A percentile compares a stretch with the other conserved stretches of the same genome.
Conservation (phyloP, 1,284 basidiomycete genomes). For the Naganishia liquefaciens region DNA sequence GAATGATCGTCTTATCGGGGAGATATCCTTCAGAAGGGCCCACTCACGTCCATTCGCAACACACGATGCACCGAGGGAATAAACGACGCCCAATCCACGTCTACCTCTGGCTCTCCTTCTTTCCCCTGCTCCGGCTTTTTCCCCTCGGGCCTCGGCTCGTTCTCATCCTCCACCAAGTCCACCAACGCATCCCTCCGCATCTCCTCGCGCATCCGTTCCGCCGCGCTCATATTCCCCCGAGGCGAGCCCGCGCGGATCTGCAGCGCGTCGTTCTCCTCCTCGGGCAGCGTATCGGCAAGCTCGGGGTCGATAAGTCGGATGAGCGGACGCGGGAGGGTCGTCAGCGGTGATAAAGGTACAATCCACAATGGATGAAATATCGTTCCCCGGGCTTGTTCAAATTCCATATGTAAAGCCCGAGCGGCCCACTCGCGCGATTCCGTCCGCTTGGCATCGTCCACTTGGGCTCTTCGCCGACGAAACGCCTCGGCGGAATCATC, state of each 20-base stretch:
- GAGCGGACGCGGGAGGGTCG: constrained; percentile 45
- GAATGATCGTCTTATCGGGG: not conserved
- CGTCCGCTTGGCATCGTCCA: constrained; percentile 40
- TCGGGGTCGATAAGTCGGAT: constrained; percentile 46
- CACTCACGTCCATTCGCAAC: constrained; percentile 51
- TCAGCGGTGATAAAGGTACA: constrained; percentile 42
- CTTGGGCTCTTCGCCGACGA: constrained; percentile 42
- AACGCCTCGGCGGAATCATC: constrained; percentile 45
- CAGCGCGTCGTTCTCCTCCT: not conserved
- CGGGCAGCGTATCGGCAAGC: constrained; percentile 23
- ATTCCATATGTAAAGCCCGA: constrained; percentile 42
- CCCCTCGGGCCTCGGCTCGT: constrained; percentile 4
- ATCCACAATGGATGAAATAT: constrained; percentile 54
- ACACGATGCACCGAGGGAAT: constrained; percentile 48
- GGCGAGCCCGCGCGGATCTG: not conserved
- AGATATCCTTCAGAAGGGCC: not conserved
- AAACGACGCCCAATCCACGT: constrained; percentile 44
- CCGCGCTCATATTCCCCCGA: constrained; percentile 40
- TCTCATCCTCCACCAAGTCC: constrained; percentile 29
- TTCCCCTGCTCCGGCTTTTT: not conserved
- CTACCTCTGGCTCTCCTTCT: constrained; percentile 19
- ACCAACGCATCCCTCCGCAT: constrained; percentile 51
- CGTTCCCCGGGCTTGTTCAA: constrained; percentile 42
- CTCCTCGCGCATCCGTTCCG: constrained; percentile 47
- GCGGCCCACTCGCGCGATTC: constrained; percentile 45